A percentile compares a stretch with the other conserved stretches of the same genome.
Evolutionary conservation across 228 moss, liverwort and hornwort genomes (phyloP).

Genomic region (Sphagnum magellanicum): DNA sequence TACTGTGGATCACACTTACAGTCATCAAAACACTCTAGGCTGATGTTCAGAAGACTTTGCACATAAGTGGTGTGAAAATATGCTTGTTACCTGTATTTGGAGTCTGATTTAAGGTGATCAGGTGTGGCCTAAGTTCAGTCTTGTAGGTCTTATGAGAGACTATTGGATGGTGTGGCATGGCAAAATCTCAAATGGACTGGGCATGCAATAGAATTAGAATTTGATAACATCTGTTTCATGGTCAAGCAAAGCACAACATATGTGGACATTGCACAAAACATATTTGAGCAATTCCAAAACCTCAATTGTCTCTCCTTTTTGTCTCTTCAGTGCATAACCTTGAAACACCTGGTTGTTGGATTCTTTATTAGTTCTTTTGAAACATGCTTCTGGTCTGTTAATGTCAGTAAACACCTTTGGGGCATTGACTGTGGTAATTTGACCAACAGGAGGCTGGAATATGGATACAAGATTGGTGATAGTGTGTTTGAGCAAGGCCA

Average conservation of each 20-base stretch:
- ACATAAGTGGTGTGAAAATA: neutral
- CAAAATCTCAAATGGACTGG: neutral
- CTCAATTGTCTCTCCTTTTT: too few species aligned
- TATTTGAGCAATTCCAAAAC: too few species aligned
- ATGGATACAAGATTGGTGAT: conserved; percentile 19
- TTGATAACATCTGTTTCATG: too few species aligned
- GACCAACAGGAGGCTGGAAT: conserved; percentile 31
- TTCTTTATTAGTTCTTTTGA: neutral
- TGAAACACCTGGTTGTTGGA: conserved; percentile 3
- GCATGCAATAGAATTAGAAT: too few species aligned
- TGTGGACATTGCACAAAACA: too few species aligned
- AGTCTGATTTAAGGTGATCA: too few species aligned
- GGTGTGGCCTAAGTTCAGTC: too few species aligned
- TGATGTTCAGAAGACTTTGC: too few species aligned
- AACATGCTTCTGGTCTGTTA: neutral
- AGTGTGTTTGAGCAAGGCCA: conserved; percentile 35
- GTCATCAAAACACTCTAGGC: neutral
- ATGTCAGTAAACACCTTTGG: neutral
- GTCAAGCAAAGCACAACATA: too few species aligned
- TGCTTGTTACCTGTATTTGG: neutral
- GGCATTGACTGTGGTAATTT: neutral
- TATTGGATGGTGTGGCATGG: too few species aligned
- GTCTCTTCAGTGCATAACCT: neutral
- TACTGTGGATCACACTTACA: neutral
- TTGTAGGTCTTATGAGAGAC: too few species aligned